Evolutionary conservation across 352 stramenopile species (phyloP).

Genomic region (Vaucheria bursata): DNA sequence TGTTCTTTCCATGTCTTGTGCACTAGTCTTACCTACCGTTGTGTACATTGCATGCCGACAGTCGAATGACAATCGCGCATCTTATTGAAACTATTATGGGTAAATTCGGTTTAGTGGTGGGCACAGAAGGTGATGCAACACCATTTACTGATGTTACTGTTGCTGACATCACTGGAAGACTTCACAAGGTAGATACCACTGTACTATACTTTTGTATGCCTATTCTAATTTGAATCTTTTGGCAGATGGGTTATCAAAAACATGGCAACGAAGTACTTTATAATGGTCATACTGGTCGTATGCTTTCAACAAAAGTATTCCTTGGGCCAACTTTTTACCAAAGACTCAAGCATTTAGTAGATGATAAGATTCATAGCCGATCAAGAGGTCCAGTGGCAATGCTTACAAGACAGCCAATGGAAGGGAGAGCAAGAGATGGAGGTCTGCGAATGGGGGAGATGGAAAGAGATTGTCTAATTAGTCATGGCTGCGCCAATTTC

Average conservation of each 20-base stretch:
- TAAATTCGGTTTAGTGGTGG: conserved; percentile 64
- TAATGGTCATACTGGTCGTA: conserved; percentile 94
- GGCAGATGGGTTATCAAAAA: conserved; percentile 91
- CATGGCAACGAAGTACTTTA: conserved; percentile 99
- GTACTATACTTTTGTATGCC: neutral
- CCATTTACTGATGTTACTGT: conserved; percentile 98
- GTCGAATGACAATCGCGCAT: conserved; percentile 99
- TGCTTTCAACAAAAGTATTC: conserved; percentile 63
- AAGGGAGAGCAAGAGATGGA: conserved; percentile 93
- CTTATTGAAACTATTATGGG: conserved; percentile 98
- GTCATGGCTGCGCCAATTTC: conserved; percentile 96
- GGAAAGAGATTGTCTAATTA: conserved; percentile 99
- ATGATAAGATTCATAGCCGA: conserved; percentile 99
- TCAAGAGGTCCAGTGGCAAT: conserved; percentile 86
- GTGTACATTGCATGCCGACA: neutral
- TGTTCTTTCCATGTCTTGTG: neutral
- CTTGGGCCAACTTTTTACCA: conserved; percentile 99
- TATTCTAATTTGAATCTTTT: neutral
- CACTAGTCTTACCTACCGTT: neutral
- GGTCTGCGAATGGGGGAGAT: conserved; percentile 99
- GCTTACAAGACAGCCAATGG: conserved; percentile 96
- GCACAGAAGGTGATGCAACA: conserved; percentile 64
- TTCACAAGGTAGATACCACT: conserved; percentile 53
- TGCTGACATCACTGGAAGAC: conserved; percentile 83
- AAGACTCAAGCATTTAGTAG: conserved; percentile 98